Conservation (phyloP, 2,329 filamentous ascomycete genomes). For the Penicillium sp. region DNA sequence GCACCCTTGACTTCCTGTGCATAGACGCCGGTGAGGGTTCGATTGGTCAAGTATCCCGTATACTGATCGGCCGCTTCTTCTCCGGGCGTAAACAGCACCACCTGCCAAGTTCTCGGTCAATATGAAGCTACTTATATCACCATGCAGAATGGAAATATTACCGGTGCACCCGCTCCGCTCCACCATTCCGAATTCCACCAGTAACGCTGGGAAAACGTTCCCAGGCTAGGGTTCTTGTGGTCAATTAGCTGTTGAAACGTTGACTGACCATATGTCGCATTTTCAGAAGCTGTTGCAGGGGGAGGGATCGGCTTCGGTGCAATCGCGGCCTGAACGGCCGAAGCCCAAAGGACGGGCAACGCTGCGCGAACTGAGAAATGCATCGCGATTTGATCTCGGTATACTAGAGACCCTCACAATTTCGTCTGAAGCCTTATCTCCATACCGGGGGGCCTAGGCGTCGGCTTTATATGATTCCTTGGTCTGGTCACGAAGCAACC, state of each 20-base stretch:
- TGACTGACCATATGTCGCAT: slow-evolving; percentile 9
- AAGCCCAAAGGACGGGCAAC: slow-evolving; percentile 9
- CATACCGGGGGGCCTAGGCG: neutral
- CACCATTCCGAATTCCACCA: slow-evolving; percentile 56
- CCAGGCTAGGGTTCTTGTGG: slow-evolving; percentile 57
- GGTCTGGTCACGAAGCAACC: neutral
- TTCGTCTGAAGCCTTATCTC: neutral
- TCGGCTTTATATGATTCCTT: slow-evolving; percentile 3
- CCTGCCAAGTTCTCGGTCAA: slow-evolving; percentile 26
- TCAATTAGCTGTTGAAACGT: slow-evolving; percentile 61
- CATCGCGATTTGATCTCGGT: slow-evolving; percentile 3
- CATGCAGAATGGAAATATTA: slow-evolving; percentile 26
- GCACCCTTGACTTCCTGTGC: slow-evolving; percentile 58
- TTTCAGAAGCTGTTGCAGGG: slow-evolving; percentile 4
- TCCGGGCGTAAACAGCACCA: slow-evolving; percentile 56
- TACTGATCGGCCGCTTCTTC: slow-evolving; percentile 53
- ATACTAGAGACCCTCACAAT: neutral
- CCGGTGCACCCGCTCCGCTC: slow-evolving; percentile 57
- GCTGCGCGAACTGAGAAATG: slow-evolving; percentile 9
- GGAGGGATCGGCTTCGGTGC: slow-evolving; percentile 15
- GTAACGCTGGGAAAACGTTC: slow-evolving; percentile 58
- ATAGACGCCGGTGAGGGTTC: slow-evolving; percentile 52
- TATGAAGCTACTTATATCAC: neutral
- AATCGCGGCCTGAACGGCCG: slow-evolving; percentile 11
- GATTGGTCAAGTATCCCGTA: slow-evolving; percentile 53